Evolutionary conservation across 208 protist species (phyloP), one percentile per base, ranked within the genome.

Genomic region (Polymyxa betae): DNA sequence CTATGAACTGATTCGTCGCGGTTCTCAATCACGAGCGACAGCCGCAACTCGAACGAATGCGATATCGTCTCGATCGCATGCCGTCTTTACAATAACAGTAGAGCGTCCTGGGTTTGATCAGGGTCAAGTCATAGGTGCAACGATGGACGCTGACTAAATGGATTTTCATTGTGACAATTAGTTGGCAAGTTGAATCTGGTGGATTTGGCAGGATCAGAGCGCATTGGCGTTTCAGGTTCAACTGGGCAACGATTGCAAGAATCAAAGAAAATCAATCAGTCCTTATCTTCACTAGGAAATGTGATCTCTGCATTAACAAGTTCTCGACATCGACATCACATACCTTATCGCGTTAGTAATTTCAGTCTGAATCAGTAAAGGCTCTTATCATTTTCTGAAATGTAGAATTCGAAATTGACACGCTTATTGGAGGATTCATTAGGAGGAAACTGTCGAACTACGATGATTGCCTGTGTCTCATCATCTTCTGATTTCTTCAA

Each of bases 181-280:
- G 89, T 95, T 32, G 96, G 96, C 38, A 97, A 97, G 92, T 92
- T 98, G 0, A 96, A 97, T 91, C 95, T 98, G 52, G 96, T 98
- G 16, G 97, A 98, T 91, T 93, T 98, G 1, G 97, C 97, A 20
- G 97, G 97, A 0, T 96, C 94, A 46, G 97, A 98, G 91, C 95
- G 96, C 72, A 94, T 93, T 40, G 66, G 91, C 43, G 72, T 93
- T 16, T 94, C 95, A 0, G 94, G 95, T 10, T 95, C 95, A 24
- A 95, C 91, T 1, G 96, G 95, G 35, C 93, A 96, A 90, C 45
- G 92, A 5, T 52, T 95, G 38, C 91, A 95, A 91, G 94, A 96
- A 91, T 78, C 45, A 29, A 94, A 95, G 52, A 95, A 95, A 66
- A 96, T 96, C 94, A 96, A 96, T 78, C 49, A 93, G 45, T 95